Conservation (phyloP, 2,329 filamentous ascomycete genomes). For the Trichoderma afroharzianum region DNA sequence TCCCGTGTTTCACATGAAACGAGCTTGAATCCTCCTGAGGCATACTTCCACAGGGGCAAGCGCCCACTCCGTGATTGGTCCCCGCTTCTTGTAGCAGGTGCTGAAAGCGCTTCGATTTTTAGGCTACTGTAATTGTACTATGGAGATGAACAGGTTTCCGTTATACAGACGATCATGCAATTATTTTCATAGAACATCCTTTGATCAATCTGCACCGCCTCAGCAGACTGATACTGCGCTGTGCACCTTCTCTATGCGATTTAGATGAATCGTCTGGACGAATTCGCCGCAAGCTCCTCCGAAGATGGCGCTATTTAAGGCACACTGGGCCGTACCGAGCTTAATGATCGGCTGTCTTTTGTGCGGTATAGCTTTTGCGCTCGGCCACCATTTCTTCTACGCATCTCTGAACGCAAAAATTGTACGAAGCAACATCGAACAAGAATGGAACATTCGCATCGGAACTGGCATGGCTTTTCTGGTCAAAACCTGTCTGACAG, state of each 20-base stretch:
- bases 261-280: background rate
- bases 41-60: background rate
- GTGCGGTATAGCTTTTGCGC: background rate
- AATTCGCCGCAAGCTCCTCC: background rate
- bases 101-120: background rate
- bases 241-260: background rate
- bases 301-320: background rate
- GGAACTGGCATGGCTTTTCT: background rate
- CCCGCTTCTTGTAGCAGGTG: background rate
- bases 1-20: background rate
- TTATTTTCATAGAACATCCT: background rate
- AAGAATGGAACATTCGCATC: background rate
- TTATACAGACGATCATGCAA: background rate
- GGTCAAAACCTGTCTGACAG: background rate
- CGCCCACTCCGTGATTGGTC: background rate
- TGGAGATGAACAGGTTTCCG: background rate
- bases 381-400: constrained; percentile 1
- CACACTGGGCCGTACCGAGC: background rate
- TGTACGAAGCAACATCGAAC: background rate
- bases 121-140: background rate
- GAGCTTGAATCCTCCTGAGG: background rate
- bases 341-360: background rate
- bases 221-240: background rate
- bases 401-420: background rate
- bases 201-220: background rate